Percentiles rank a stretch among this genome's conserved stretches.
phyloP scores from a whole-genome alignment of 106 monocot species.

The Chionographis japonica region DNA sequence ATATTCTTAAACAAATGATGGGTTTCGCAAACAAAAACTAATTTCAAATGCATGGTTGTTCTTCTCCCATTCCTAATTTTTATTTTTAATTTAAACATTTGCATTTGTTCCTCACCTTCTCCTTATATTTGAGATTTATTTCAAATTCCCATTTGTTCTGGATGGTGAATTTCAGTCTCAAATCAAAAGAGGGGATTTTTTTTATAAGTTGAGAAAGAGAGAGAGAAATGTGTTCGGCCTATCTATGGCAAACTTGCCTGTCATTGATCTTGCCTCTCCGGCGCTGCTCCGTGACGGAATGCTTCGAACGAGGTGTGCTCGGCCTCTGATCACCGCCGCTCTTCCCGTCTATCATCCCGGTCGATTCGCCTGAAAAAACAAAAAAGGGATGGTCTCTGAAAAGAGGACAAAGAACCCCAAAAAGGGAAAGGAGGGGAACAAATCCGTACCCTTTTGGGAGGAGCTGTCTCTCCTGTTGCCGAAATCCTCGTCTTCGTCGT shows the following conservation, averaged over 20 bases:
- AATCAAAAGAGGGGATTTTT: too few relatives aligned
- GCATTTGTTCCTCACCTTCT: too few relatives aligned
- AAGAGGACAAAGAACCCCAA: not conserved
- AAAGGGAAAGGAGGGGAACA: not conserved
- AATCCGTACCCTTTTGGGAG: not conserved
- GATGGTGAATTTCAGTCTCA: too few relatives aligned
- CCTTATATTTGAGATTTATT: too few relatives aligned
- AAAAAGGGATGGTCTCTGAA: not conserved
- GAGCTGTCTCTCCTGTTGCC: not conserved
- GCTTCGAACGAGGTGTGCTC: conserved; percentile 31
- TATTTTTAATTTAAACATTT: too few relatives aligned
- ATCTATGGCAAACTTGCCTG: conserved; percentile 7
- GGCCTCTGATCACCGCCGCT: conserved; percentile 16
- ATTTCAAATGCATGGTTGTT: too few relatives aligned
- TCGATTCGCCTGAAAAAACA: not conserved
- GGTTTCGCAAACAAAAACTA: too few relatives aligned
- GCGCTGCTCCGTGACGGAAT: conserved; percentile 37
- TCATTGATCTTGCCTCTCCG: conserved; percentile 38
- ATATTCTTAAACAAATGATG: too few relatives aligned
- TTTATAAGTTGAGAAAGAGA: too few relatives aligned
- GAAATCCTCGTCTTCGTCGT: not conserved
- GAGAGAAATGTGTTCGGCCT: too few relatives aligned
- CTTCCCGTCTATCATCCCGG: conserved; percentile 13
- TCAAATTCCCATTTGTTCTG: too few relatives aligned
- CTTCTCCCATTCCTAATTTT: too few relatives aligned